phyloP scores from a whole-genome alignment of 768 basidiomycete species.

The Tulasnella sp. region DNA sequence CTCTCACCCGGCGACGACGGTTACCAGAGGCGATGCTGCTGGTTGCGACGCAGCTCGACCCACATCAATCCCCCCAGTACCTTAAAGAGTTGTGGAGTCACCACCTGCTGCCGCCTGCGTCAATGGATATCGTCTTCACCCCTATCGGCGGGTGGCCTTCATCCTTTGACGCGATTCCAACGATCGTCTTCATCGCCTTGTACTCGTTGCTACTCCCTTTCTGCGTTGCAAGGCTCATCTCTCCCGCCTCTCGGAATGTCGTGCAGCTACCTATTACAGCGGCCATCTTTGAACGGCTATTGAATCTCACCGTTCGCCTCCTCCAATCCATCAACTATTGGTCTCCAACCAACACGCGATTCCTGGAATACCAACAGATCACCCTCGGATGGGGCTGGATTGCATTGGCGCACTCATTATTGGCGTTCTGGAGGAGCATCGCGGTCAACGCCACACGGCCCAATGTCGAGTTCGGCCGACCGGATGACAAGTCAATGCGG shows the following conservation, averaged over 20 bases:
- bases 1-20: too few relatives aligned
- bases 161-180: neutral
- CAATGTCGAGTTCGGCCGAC: neutral
- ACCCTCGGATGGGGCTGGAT: constrained; percentile 10
- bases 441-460: constrained; percentile 6
- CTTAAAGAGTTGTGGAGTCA: too few relatives aligned
- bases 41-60: too few relatives aligned
- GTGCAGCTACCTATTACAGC: constrained; percentile 2
- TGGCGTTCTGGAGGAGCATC: constrained; percentile 2
- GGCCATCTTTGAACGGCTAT: neutral
- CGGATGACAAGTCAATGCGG: neutral
- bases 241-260: neutral
- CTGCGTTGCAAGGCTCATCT: neutral
- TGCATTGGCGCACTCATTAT: neutral
- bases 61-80: too few relatives aligned
- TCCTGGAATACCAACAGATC: constrained; percentile 6
- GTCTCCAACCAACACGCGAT: neutral
- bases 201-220: neutral
- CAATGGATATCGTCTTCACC: too few relatives aligned
- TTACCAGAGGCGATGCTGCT: too few relatives aligned
- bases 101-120: too few relatives aligned
- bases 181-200: neutral
- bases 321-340: neutral
- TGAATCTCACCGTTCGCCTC: constrained; percentile 4
- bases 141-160: constrained; percentile 5